A percentile compares a stretch with the other conserved stretches of the same genome.
Evolutionary conservation across 78 protist genomes (phyloP).

Genomic region (Thecamonas trahens): DNA sequence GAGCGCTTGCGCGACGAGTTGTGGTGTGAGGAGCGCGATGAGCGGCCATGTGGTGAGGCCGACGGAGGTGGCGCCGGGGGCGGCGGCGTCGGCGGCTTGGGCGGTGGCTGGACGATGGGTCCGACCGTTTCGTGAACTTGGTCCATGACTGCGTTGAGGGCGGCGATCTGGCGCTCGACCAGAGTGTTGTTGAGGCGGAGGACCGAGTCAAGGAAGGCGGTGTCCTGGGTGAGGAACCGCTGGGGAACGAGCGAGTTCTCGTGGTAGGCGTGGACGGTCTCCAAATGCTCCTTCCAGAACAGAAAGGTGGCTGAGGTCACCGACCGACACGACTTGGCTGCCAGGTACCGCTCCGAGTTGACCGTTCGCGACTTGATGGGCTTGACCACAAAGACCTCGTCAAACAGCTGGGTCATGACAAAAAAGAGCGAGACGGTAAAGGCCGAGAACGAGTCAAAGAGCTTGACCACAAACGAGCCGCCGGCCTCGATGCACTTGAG

Average conservation of each 20-base stretch:
- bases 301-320: not conserved
- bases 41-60: too few species aligned
- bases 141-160: too few species aligned
- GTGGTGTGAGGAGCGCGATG: too few species aligned
- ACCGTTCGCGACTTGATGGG: slow-evolving; percentile 5
- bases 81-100: too few species aligned
- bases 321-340: too few species aligned
- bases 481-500: not conserved
- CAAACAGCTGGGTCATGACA: not conserved
- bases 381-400: not conserved
- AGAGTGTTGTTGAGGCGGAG: too few species aligned
- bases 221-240: not conserved
- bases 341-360: slow-evolving; percentile 10
- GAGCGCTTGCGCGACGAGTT: too few species aligned
- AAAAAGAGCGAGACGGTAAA: slow-evolving; percentile 1
- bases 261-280: not conserved
- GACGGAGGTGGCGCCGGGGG: too few species aligned
- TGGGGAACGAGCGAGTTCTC: not conserved
- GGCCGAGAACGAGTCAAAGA: slow-evolving; percentile 15
- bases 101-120: too few species aligned
- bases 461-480: slow-evolving; percentile 8
- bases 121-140: too few species aligned
- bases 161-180: too few species aligned
- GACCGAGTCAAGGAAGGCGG: not conserved
- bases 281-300: not conserved